Percentiles rank a stretch among this genome's conserved stretches.
Evolutionary conservation across 176 grass and related monocot species (phyloP).

Genomic region (Oryza longistaminata): DNA sequence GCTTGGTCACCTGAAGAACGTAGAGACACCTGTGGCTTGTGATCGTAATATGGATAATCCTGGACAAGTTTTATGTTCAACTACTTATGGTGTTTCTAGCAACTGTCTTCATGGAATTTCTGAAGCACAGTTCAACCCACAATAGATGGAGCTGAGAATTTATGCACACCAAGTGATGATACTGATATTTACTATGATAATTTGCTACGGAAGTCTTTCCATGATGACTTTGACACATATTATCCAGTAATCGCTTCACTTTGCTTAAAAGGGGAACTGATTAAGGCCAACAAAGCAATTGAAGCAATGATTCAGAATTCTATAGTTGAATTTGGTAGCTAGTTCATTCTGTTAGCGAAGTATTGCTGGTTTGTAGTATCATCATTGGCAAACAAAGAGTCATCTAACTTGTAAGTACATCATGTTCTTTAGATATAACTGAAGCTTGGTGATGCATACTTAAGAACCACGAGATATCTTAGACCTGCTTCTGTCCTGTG

Average conservation of each 20-base stretch:
- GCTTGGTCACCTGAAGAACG: slow-evolving; percentile 44
- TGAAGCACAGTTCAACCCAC: slow-evolving; percentile 25
- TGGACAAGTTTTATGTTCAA: slow-evolving; percentile 25
- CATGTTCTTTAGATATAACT: slow-evolving; percentile 10
- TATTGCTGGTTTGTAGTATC: slow-evolving; percentile 20
- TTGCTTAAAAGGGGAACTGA: slow-evolving; percentile 69
- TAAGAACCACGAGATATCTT: not conserved
- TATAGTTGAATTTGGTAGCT: slow-evolving; percentile 41
- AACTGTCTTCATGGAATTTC: not conserved
- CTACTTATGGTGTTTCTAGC: slow-evolving; percentile 31
- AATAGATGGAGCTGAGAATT: slow-evolving; percentile 45
- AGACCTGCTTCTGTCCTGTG: not conserved
- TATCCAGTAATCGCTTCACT: slow-evolving; percentile 69
- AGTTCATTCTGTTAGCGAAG: slow-evolving; percentile 13
- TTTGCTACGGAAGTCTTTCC: slow-evolving; percentile 56
- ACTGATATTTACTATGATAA: slow-evolving; percentile 44
- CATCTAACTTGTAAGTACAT: slow-evolving; percentile 32
- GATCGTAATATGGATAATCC: slow-evolving; percentile 25
- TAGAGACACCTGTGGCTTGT: slow-evolving; percentile 39
- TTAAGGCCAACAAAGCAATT: slow-evolving; percentile 64
- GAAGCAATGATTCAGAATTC: slow-evolving; percentile 84
- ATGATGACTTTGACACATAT: slow-evolving; percentile 74
- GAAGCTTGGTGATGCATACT: slow-evolving; percentile 17
- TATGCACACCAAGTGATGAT: slow-evolving; percentile 23
- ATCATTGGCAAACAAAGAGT: slow-evolving; percentile 17